Percentiles rank a stretch among this genome's conserved stretches.
Evolutionary conservation across 2,329 filamentous ascomycete species (phyloP).

Genomic region (Hymenoscyphus linearis): DNA sequence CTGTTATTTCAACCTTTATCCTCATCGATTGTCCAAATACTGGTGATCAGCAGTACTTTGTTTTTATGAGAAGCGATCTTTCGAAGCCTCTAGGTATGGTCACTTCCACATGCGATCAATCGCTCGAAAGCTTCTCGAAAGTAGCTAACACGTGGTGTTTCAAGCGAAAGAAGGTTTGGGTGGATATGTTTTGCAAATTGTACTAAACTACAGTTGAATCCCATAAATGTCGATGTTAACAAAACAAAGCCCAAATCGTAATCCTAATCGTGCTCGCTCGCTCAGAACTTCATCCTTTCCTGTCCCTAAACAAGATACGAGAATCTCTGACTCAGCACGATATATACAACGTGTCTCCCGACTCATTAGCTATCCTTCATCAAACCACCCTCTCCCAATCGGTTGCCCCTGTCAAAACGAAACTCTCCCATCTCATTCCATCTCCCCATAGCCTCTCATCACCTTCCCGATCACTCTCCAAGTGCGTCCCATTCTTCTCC

Average conservation of each 20-base stretch:
- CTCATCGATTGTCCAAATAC: neutral
- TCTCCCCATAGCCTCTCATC: conserved; percentile 32
- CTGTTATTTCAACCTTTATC: neutral
- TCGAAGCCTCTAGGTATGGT: neutral
- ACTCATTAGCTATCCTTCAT: neutral
- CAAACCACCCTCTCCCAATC: conserved; percentile 11
- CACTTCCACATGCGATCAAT: too few species aligned
- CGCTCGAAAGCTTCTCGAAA: too few species aligned
- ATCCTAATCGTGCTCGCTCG: too few species aligned
- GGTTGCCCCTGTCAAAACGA: conserved; percentile 19
- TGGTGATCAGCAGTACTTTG: neutral
- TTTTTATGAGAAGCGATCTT: neutral
- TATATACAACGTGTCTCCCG: neutral
- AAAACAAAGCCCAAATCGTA: too few species aligned
- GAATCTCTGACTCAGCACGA: neutral
- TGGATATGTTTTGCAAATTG: too few species aligned
- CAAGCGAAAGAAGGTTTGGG: too few species aligned
- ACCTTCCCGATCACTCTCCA: conserved; percentile 27
- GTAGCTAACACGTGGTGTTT: too few species aligned
- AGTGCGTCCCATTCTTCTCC: conserved; percentile 33
- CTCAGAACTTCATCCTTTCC: neutral
- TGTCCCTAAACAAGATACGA: neutral
- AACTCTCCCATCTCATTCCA: conserved; percentile 29
- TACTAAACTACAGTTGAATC: too few species aligned
- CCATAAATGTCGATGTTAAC: too few species aligned